Evolutionary conservation across 495 filamentous ascomycete genomes (phyloP), one percentile per base, ranked within the genome.

Genomic region (Clavariopsis aquatica): DNA sequence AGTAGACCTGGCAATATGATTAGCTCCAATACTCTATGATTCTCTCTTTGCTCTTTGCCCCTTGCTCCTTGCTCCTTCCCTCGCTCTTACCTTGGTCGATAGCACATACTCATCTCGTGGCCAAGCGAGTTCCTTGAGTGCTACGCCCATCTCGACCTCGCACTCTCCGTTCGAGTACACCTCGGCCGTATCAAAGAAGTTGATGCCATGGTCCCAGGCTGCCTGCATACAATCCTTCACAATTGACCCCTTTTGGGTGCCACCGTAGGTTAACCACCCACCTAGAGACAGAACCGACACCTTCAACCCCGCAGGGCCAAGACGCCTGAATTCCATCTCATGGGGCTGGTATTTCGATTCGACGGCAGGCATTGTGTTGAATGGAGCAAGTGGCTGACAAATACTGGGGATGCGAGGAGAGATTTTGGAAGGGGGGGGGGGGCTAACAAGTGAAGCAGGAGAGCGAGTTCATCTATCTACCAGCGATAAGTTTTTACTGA

Each of bases 91-190:
- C 52, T 72, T 72, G 3, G 78, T 80, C 5, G 69, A 71, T 9
- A 80, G 68, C 8, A 81, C 79, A 55, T 78, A 81, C 63, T 81
- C 79, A 64, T 81, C 79, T 29, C 79, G 66, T 13, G 79, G 78
- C 79, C 76, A 78, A 5, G 22, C 69, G 20, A 78, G 65, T 69
- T 83, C 80, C 70, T 82, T 82, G 70, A 87, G 78, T 10, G 81
- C 80, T 62, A 79, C 69, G 9, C 84, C 84, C 82, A 87, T 85
- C 60, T 81, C 81, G 41, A 79, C 71, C 71, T 86, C 84, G 20
- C 77, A 83, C 66, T 83, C 66, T 60, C 84, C 84, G n/a, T 73
- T 74, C 47, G 81, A 79, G 61, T 84, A 84, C 0, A 69, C 69
- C 67, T 84, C 82, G 10, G 82, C 82, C 2, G 80, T 83, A 62